A percentile compares a stretch with the other conserved stretches of the same genome.
Conservation (phyloP, 352 stramenopile species). For the Globisporangium parvum region DNA sequence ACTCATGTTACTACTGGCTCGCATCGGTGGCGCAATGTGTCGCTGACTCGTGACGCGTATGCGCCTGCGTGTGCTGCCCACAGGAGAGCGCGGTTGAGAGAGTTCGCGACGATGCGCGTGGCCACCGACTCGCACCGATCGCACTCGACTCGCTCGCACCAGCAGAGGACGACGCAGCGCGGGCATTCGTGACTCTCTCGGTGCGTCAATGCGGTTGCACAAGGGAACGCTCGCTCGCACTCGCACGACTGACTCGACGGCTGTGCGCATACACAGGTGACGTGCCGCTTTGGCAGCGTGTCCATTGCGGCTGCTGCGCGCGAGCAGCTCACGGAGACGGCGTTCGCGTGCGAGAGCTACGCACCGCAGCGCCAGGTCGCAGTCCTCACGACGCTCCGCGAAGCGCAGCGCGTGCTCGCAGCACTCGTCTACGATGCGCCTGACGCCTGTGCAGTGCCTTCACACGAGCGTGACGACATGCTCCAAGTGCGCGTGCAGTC, state of each 20-base stretch:
- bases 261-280: slow-evolving; percentile 13
- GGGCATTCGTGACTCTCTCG: background rate
- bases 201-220: slow-evolving; percentile 1
- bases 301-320: slow-evolving; percentile 8
- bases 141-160: background rate
- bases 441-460: background rate
- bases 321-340: slow-evolving; percentile 16
- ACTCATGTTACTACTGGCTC: background rate
- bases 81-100: background rate
- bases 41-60: background rate
- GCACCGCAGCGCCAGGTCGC: slow-evolving; percentile 4
- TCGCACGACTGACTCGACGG: background rate
- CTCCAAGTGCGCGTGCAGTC: slow-evolving; percentile 3
- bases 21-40: background rate
- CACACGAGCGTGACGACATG: background rate
- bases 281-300: slow-evolving; percentile 19
- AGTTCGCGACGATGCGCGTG: background rate
- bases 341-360: slow-evolving; percentile 14
- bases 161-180: background rate
- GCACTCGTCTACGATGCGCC: slow-evolving; percentile 18
- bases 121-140: background rate
- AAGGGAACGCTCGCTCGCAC: background rate
- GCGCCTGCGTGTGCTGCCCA: background rate
- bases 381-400: slow-evolving; percentile 17
- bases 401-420: slow-evolving; percentile 22